Evolutionary conservation across 306 rosid genomes (phyloP).

Genomic region (Echinosophora koreensis): DNA sequence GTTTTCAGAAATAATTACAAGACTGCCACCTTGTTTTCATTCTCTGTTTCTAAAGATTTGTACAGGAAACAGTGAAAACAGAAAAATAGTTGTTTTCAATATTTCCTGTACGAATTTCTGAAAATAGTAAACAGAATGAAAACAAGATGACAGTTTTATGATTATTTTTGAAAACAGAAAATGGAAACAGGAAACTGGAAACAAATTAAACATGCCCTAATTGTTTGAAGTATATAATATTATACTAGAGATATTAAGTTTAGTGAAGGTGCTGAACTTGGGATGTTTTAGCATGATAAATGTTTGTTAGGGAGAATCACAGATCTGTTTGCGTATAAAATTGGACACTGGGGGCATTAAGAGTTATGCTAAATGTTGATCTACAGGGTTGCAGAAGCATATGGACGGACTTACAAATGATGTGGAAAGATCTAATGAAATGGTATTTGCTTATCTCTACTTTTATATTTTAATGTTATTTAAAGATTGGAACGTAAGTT

Average conservation of each 20-base stretch:
- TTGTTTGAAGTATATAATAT: neutral
- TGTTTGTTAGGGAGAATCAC: constrained; percentile 1
- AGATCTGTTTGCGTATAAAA: constrained; percentile 10
- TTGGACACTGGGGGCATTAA: constrained; percentile 2
- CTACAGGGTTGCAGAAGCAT: constrained; percentile 75
- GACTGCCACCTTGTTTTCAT: too few species aligned
- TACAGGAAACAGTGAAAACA: too few species aligned
- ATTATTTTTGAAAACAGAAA: too few species aligned
- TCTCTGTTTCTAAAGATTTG: too few species aligned
- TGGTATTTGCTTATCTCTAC: constrained; percentile 61
- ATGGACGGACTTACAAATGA: constrained; percentile 91
- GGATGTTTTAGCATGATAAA: neutral
- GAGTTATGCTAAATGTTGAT: neutral
- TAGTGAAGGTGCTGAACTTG: constrained; percentile 2
- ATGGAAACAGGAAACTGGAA: too few species aligned
- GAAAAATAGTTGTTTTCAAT: too few species aligned
- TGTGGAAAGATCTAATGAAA: constrained; percentile 92
- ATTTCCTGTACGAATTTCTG: too few species aligned
- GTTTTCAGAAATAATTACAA: too few species aligned
- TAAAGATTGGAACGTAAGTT: constrained; percentile 23
- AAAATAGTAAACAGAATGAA: too few species aligned
- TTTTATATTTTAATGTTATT: constrained; percentile 15
- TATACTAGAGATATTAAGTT: neutral
- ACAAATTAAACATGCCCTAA: too few species aligned
- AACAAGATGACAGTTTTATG: too few species aligned